Conservation (phyloP, 2,329 filamentous ascomycete species). For the Stachybotrys elegans region DNA sequence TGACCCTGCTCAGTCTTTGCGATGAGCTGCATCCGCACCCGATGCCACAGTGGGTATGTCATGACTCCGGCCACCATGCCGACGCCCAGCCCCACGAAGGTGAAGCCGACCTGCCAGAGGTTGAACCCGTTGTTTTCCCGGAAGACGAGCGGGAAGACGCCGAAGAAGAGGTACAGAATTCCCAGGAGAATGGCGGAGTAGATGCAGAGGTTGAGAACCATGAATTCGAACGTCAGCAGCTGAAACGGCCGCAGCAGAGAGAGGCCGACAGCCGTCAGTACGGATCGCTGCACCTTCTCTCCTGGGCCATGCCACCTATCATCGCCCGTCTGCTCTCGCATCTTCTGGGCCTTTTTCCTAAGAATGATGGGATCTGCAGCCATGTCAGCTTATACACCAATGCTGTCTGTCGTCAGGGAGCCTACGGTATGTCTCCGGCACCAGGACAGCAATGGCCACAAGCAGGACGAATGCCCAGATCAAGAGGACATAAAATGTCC, state of each 20-base stretch:
- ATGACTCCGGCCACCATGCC: slow-evolving; percentile 62
- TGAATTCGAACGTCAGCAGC: slow-evolving; percentile 75
- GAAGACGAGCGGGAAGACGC: slow-evolving; percentile 81
- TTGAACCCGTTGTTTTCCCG: slow-evolving; percentile 67
- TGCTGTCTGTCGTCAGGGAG: neutral
- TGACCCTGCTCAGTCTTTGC: slow-evolving; percentile 46
- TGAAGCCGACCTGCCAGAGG: slow-evolving; percentile 73
- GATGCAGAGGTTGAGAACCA: slow-evolving; percentile 77
- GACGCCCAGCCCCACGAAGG: slow-evolving; percentile 67
- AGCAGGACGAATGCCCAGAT: slow-evolving; percentile 73
- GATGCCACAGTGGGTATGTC: slow-evolving; percentile 62
- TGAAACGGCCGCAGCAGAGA: slow-evolving; percentile 70
- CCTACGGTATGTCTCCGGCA: slow-evolving; percentile 81
- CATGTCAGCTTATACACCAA: slow-evolving; percentile 5
- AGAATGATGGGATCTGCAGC: slow-evolving; percentile 59
- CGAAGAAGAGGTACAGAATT: slow-evolving; percentile 86
- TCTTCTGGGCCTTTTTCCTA: slow-evolving; percentile 61
- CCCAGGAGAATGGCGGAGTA: slow-evolving; percentile 83
- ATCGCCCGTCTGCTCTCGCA: slow-evolving; percentile 74
- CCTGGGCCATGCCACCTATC: slow-evolving; percentile 70
- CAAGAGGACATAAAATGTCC: slow-evolving; percentile 79
- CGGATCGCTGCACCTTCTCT: slow-evolving; percentile 66
- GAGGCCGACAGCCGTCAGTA: slow-evolving; percentile 52
- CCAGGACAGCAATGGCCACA: slow-evolving; percentile 60
- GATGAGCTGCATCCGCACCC: slow-evolving; percentile 53